Evolutionary conservation across 352 stramenopile species (phyloP).

Genomic region (Elongisporangium prolatum): DNA sequence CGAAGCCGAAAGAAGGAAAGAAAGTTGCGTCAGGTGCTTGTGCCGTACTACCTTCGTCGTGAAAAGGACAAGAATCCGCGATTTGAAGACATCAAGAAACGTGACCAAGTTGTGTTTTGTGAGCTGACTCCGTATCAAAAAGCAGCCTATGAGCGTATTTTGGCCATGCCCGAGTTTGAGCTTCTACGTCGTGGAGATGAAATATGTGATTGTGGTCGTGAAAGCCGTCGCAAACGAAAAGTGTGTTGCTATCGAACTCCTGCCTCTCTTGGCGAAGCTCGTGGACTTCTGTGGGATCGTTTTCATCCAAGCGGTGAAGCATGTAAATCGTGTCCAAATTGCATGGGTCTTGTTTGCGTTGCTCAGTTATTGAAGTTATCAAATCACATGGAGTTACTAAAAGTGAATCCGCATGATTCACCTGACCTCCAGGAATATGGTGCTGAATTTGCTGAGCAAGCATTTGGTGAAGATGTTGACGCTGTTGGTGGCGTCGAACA

Average conservation of each 20-base stretch:
- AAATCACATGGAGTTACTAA: slow-evolving; percentile 78
- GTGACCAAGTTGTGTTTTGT: slow-evolving; percentile 78
- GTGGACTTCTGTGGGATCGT: slow-evolving; percentile 52
- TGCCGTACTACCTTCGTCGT: slow-evolving; percentile 62
- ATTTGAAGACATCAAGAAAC: slow-evolving; percentile 71
- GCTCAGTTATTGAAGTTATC: slow-evolving; percentile 72
- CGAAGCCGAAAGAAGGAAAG: slow-evolving; percentile 67
- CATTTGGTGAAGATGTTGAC: slow-evolving; percentile 54
- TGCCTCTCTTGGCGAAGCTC: slow-evolving; percentile 5
- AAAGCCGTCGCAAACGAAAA: slow-evolving; percentile 52
- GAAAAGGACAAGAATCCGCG: slow-evolving; percentile 71
- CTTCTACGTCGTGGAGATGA: slow-evolving; percentile 59
- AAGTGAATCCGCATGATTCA: slow-evolving; percentile 57
- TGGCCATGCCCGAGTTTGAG: slow-evolving; percentile 71
- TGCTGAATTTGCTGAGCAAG: slow-evolving; percentile 43
- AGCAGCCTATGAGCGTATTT: slow-evolving; percentile 60
- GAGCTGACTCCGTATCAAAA: slow-evolving; percentile 70
- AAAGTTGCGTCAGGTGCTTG: slow-evolving; percentile 46
- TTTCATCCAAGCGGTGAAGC: slow-evolving; percentile 44
- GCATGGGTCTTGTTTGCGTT: slow-evolving; percentile 66
- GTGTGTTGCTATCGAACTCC: slow-evolving; percentile 61
- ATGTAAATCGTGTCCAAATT: slow-evolving; percentile 65
- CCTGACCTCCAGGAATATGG: slow-evolving; percentile 49
- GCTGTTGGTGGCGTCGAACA: slow-evolving; percentile 52
- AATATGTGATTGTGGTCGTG: slow-evolving; percentile 55